A percentile compares a stretch with the other conserved stretches of the same genome.
Evolutionary conservation across 805 yeast species (phyloP).

Genomic region (Teunomyces tritomae): DNA sequence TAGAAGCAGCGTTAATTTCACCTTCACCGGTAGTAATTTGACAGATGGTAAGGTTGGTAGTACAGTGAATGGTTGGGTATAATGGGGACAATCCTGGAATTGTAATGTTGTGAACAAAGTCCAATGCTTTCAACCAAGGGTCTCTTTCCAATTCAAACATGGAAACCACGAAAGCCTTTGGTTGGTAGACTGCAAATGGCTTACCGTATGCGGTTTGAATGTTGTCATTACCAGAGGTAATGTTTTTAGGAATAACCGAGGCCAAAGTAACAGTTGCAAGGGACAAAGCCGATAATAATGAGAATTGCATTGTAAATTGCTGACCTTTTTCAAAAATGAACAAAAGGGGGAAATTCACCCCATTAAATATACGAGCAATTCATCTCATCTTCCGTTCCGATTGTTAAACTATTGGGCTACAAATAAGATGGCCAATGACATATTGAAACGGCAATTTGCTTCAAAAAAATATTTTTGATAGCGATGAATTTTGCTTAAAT

Average conservation of each 20-base stretch:
- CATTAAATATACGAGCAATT: not conserved
- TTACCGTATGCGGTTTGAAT: constrained; percentile 25
- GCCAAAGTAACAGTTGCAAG: constrained; percentile 12
- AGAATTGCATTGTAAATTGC: not conserved
- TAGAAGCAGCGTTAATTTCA: constrained; percentile 63
- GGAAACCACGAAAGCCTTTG: constrained; percentile 54
- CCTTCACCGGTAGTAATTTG: constrained; percentile 69
- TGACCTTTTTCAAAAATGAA: not conserved
- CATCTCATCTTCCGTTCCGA: not conserved
- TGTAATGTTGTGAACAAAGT: constrained; percentile 52
- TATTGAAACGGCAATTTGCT: not conserved
- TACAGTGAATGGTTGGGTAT: constrained; percentile 58
- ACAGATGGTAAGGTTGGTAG: constrained; percentile 51
- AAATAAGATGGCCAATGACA: not conserved
- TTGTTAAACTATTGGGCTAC: no score
- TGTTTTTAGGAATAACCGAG: constrained; percentile 16
- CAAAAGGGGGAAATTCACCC: not conserved
- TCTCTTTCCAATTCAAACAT: constrained; percentile 53
- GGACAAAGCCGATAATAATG: constrained; percentile 6
- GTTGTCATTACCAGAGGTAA: constrained; percentile 10
- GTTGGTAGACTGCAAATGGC: constrained; percentile 41
- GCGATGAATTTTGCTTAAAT: not conserved
- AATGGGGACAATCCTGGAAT: constrained; percentile 66
- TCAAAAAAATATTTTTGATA: not conserved
- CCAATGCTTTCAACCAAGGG: constrained; percentile 50